A percentile compares a stretch with the other conserved stretches of the same genome.
These are phyloP conservation scores for Malus domestica DNA, from an alignment of 306 rosid species.

Conservation along the genomic window ASM211411v1 NC_041804.1:22059501-22060000, in stretches of 20 bases:
- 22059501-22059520: neutral
- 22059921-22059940: constrained; percentile 23
- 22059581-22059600: neutral
- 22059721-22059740: neutral
- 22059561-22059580: neutral
- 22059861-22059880: neutral
- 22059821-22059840: neutral
- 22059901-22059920: constrained; percentile 36
- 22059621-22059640: neutral
- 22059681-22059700: neutral
- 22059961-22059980: constrained; percentile 26
- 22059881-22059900: neutral
- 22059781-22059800: neutral
- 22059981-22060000: constrained; percentile 58
- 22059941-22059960: constrained; percentile 42
- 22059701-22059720: neutral
- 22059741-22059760: neutral
- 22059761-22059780: neutral
- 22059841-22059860: neutral
- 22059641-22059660: neutral
- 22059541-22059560: neutral
- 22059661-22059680: neutral
- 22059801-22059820: neutral
- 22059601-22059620: neutral
- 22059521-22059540: neutral